A percentile compares a stretch with the other conserved stretches of the same genome.
Evolutionary conservation across 352 stramenopile genomes (phyloP).

Genomic region (Pythium sp.): DNA sequence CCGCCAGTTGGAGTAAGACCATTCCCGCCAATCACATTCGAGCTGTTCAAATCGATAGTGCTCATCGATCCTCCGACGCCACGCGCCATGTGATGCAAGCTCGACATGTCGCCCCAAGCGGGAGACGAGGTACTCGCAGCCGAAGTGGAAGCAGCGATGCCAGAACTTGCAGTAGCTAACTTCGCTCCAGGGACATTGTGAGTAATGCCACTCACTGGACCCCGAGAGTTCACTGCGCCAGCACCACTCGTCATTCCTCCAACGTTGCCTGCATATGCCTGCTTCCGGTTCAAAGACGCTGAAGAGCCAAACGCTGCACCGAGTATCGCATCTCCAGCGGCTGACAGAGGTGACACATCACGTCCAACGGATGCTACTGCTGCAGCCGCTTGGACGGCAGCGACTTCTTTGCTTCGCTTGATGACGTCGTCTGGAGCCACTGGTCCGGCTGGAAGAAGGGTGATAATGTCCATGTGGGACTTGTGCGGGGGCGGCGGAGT

Average conservation of each 20-base stretch:
- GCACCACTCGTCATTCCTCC: slow-evolving; percentile 13
- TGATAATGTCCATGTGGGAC: slow-evolving; percentile 74
- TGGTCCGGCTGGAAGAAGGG: slow-evolving; percentile 43
- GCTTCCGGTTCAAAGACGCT: slow-evolving; percentile 35
- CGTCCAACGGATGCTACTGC: slow-evolving; percentile 56
- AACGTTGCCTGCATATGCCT: slow-evolving; percentile 26
- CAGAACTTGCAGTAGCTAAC: slow-evolving; percentile 5
- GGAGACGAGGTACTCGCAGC: slow-evolving; percentile 11
- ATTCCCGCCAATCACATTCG: background rate
- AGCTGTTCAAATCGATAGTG: slow-evolving; percentile 21
- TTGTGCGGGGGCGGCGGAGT: slow-evolving; percentile 62
- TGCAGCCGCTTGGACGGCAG: slow-evolving; percentile 69
- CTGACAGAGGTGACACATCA: slow-evolving; percentile 44
- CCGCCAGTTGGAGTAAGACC: slow-evolving; percentile 4
- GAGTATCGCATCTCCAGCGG: slow-evolving; percentile 47
- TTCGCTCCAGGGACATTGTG: slow-evolving; percentile 11
- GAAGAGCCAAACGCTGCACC: slow-evolving; percentile 46
- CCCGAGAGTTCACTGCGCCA: slow-evolving; percentile 7
- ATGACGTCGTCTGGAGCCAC: slow-evolving; percentile 83
- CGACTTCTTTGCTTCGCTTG: slow-evolving; percentile 81
- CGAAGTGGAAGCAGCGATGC: slow-evolving; percentile 11
- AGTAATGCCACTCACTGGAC: slow-evolving; percentile 1
- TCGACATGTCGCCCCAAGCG: slow-evolving; percentile 27
- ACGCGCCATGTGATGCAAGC: slow-evolving; percentile 32
- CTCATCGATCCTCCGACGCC: slow-evolving; percentile 24